phyloP scores from a whole-genome alignment of 2,329 filamentous ascomycete genomes.

The Paecilomyces dactylethromorphus region DNA sequence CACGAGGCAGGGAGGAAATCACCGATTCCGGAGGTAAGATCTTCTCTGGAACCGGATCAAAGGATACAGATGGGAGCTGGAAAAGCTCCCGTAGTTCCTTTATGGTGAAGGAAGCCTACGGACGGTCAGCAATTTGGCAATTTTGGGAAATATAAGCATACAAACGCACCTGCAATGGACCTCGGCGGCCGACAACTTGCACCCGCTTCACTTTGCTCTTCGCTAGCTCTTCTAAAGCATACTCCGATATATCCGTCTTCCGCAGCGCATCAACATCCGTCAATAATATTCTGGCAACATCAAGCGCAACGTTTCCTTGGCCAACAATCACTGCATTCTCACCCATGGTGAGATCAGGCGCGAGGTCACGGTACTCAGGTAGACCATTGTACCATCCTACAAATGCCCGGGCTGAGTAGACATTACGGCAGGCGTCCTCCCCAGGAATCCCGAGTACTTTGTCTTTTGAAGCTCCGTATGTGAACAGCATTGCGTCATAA shows the following conservation, averaged over 20 bases:
- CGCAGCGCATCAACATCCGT: slow-evolving; percentile 65
- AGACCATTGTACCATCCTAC: slow-evolving; percentile 98
- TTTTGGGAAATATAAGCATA: neutral
- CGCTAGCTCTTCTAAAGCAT: slow-evolving; percentile 67
- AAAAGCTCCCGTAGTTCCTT: slow-evolving; percentile 89
- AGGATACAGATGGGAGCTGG: slow-evolving; percentile 64
- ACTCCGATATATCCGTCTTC: slow-evolving; percentile 82
- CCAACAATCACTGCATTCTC: slow-evolving; percentile 85
- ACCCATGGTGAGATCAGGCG: slow-evolving; percentile 65
- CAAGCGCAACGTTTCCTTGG: slow-evolving; percentile 92
- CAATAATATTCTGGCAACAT: slow-evolving; percentile 83
- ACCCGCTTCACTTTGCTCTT: slow-evolving; percentile 72
- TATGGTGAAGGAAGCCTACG: slow-evolving; percentile 82
- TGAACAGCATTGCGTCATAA: slow-evolving; percentile 87
- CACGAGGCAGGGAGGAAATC: slow-evolving; percentile 63
- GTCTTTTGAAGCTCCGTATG: slow-evolving; percentile 86
- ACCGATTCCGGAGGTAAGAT: slow-evolving; percentile 59
- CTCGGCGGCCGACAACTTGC: slow-evolving; percentile 79
- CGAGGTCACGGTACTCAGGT: slow-evolving; percentile 67
- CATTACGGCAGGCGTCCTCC: slow-evolving; percentile 59
- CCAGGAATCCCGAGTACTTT: slow-evolving; percentile 71
- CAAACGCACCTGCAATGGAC: slow-evolving; percentile 68
- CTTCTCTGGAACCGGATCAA: slow-evolving; percentile 59
- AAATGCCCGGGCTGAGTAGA: slow-evolving; percentile 85
- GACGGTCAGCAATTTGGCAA: slow-evolving; percentile 2